A percentile compares a stretch with the other conserved stretches of the same genome.
phyloP scores from a whole-genome alignment of 164 flowering plant genomes.

The Litsea cubeba region DNA sequence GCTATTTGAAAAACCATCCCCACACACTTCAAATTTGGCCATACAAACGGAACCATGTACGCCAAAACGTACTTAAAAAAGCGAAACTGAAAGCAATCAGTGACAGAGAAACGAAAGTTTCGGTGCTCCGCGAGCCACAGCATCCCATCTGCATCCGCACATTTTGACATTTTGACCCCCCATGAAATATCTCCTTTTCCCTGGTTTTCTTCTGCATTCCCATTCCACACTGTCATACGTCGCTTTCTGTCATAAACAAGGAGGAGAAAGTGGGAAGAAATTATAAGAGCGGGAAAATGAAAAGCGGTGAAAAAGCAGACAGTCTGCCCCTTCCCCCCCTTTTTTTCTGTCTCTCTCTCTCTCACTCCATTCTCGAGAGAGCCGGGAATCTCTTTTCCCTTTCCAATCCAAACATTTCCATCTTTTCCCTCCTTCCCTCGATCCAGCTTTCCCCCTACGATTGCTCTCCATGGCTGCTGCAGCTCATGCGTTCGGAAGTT shows the following conservation, averaged over 20 bases:
- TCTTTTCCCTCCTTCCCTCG: neutral
- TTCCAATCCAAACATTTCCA: neutral
- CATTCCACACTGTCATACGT: slow-evolving; percentile 10
- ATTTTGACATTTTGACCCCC: too few relatives aligned
- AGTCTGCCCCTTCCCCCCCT: neutral
- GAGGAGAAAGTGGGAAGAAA: slow-evolving; percentile 16
- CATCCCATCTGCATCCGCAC: neutral
- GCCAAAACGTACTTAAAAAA: too few relatives aligned
- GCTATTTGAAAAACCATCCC: too few relatives aligned
- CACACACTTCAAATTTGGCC: too few relatives aligned
- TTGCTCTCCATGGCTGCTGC: neutral
- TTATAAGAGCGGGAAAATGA: slow-evolving; percentile 23
- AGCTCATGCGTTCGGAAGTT: slow-evolving; percentile 21
- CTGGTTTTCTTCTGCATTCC: neutral
- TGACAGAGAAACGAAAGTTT: neutral
- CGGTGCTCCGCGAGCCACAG: neutral
- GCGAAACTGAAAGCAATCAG: too few relatives aligned
- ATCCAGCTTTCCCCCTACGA: slow-evolving; percentile 12
- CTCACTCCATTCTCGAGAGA: slow-evolving; percentile 6
- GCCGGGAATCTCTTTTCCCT: neutral
- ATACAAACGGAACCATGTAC: too few relatives aligned
- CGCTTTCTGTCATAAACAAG: slow-evolving; percentile 39
- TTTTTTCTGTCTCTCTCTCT: neutral
- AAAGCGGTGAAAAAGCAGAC: slow-evolving; percentile 3
- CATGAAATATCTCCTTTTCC: too few relatives aligned